These are phyloP conservation scores for Aspergillus fumigatus DNA, from an alignment of 2,329 filamentous ascomycete genomes.

Conservation along the genomic window DNA sequence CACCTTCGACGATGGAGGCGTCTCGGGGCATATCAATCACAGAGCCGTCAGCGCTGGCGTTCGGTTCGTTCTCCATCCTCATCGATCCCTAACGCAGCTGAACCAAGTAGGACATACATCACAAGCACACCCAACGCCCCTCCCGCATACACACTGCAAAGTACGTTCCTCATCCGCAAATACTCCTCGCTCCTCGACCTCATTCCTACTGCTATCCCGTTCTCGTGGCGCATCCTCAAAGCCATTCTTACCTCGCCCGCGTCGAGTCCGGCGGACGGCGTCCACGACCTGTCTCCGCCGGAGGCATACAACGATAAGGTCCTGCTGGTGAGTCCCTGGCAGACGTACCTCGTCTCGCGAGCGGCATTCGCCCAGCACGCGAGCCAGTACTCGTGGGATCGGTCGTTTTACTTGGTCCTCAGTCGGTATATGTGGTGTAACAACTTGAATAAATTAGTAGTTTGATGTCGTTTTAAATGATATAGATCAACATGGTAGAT, in stretches of 20 bases:
- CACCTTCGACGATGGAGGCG: conserved; percentile 40
- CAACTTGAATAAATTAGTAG: conserved; percentile 10
- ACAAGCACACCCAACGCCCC: conserved; percentile 30
- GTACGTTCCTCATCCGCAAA: conserved; percentile 33
- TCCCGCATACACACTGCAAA: conserved; percentile 34
- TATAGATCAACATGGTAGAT: neutral
- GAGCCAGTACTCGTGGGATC: conserved; percentile 41
- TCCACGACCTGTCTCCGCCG: neutral
- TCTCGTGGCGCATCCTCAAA: conserved; percentile 18
- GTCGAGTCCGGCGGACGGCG: neutral
- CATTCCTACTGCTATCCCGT: conserved; percentile 36
- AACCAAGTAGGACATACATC: conserved; percentile 8
- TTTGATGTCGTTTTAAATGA: neutral
- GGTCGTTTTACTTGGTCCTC: conserved; percentile 37
- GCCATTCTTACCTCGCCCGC: conserved; percentile 13
- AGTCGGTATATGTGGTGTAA: conserved; percentile 44
- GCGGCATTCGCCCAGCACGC: conserved; percentile 35
- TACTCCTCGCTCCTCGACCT: conserved; percentile 38
- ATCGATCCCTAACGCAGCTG: neutral
- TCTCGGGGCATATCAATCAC: conserved; percentile 41
- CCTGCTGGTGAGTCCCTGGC: conserved; percentile 36
- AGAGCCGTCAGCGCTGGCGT: conserved; percentile 38
- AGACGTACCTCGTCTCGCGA: conserved; percentile 33
- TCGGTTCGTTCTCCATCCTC: conserved; percentile 21
- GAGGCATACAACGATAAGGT: conserved; percentile 24